Evolutionary conservation across 805 yeast genomes (phyloP).

Genomic region (Monosporozyma yasuniensis): DNA sequence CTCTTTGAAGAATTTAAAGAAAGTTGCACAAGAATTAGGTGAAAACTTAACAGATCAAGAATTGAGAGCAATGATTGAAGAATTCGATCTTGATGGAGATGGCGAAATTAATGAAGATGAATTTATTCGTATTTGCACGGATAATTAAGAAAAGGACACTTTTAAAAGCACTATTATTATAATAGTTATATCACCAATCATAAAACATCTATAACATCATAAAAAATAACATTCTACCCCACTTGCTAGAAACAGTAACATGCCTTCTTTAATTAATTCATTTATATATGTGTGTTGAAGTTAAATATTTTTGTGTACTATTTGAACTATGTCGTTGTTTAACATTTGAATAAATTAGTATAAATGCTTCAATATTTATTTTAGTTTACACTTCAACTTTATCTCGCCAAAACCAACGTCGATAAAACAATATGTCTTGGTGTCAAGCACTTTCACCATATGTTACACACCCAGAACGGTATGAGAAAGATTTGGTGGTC

Average conservation of each 20-base stretch:
- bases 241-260: background rate
- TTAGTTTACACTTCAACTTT: no score
- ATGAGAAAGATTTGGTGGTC: slow-evolving; percentile 32
- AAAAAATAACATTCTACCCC: background rate
- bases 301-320: background rate
- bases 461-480: slow-evolving; percentile 38
- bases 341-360: background rate
- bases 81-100: slow-evolving; percentile 91
- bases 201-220: background rate
- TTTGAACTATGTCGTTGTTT: background rate
- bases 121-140: slow-evolving; percentile 81
- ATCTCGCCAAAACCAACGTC: no score
- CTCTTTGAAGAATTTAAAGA: slow-evolving; percentile 67
- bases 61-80: slow-evolving; percentile 92
- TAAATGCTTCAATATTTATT: background rate
- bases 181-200: background rate
- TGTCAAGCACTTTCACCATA: slow-evolving; percentile 40
- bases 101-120: slow-evolving; percentile 91
- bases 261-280: background rate
- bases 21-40: slow-evolving; percentile 88
- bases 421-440: slow-evolving; percentile 35
- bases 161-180: background rate
- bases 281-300: background rate
- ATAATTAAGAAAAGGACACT: slow-evolving; percentile 34
- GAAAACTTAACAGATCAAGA: slow-evolving; percentile 90